Conservation (phyloP, 768 basidiomycete genomes). For the Serendipita sp. region DNA sequence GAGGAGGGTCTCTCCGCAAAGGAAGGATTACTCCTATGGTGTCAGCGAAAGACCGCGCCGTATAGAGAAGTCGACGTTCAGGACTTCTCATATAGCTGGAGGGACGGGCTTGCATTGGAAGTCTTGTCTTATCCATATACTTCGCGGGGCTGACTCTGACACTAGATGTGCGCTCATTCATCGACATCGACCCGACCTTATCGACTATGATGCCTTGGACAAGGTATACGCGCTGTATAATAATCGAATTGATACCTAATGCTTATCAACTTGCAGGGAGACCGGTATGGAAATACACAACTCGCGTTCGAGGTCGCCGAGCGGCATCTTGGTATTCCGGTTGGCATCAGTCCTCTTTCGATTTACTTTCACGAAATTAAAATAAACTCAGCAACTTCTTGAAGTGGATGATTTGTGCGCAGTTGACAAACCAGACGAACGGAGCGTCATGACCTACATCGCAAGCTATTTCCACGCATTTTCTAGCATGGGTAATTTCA, state of each 20-base stretch:
- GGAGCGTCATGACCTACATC: slow-evolving; percentile 95
- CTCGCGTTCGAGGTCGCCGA: slow-evolving; percentile 81
- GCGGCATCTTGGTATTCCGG: slow-evolving; percentile 79
- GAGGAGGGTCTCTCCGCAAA: slow-evolving; percentile 98
- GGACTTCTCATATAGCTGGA: slow-evolving; percentile 87
- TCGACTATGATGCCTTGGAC: slow-evolving; percentile 76
- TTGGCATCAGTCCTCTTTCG: slow-evolving; percentile 23
- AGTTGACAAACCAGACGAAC: slow-evolving; percentile 76
- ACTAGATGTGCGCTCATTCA: slow-evolving; percentile 90
- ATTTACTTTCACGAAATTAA: slow-evolving; percentile 4
- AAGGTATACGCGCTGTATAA: slow-evolving; percentile 34
- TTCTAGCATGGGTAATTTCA: slow-evolving; percentile 70
- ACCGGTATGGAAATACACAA: slow-evolving; percentile 67
- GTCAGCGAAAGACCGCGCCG: slow-evolving; percentile 84
- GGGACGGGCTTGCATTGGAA: slow-evolving; percentile 86
- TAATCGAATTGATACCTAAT: neutral
- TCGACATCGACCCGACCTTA: slow-evolving; percentile 85
- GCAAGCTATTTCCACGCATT: slow-evolving; percentile 98
- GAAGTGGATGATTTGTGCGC: slow-evolving; percentile 95
- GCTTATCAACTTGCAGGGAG: slow-evolving; percentile 29
- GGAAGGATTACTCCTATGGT: slow-evolving; percentile 94
- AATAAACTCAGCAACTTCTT: slow-evolving; percentile 55
- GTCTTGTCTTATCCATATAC: slow-evolving; percentile 20
- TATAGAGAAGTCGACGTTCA: slow-evolving; percentile 88
- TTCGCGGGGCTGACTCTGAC: slow-evolving; percentile 9